Evolutionary conservation across 148 eudicot genomes (phyloP).

Genomic region (Silene conica): DNA sequence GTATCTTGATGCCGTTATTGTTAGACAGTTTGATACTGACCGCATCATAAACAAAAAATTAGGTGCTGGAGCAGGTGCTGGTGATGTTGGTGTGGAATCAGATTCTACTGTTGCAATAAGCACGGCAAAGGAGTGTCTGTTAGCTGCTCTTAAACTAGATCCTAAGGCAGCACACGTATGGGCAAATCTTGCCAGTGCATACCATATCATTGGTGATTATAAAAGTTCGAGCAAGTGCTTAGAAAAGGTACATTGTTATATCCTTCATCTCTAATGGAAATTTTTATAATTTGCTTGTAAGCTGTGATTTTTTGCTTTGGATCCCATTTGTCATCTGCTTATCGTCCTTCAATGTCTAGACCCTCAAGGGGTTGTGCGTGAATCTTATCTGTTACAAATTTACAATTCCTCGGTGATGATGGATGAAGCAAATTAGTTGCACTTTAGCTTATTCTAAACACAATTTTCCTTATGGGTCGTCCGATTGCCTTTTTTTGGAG

Average conservation of each 20-base stretch:
- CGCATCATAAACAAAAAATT: constrained; percentile 15
- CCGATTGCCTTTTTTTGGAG: neutral
- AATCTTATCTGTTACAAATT: no score
- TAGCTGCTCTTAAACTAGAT: constrained; percentile 76
- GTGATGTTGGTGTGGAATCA: constrained; percentile 44
- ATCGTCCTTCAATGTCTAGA: constrained; percentile 1
- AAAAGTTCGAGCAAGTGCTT: constrained; percentile 82
- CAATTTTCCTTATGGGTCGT: no score
- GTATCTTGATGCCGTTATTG: constrained; percentile 3
- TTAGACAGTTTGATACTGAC: neutral
- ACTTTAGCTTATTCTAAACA: neutral
- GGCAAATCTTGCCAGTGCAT: constrained; percentile 93
- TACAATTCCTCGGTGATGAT: neutral
- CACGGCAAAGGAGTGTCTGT: constrained; percentile 85
- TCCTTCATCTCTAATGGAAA: neutral
- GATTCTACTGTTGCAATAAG: constrained; percentile 54
- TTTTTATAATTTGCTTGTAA: neutral
- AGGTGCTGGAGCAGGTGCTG: constrained; percentile 87
- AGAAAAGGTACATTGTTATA: constrained; percentile 62
- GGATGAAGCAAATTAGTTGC: neutral
- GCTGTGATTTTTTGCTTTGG: neutral
- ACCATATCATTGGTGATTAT: constrained; percentile 65
- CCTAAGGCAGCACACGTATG: constrained; percentile 83
- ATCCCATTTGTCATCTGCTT: neutral
- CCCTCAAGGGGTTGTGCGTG: no score